Evolutionary conservation across 1,284 basidiomycete species (phyloP), one percentile per base, ranked within the genome.

Genomic region (Cryptococcus sp.): DNA sequence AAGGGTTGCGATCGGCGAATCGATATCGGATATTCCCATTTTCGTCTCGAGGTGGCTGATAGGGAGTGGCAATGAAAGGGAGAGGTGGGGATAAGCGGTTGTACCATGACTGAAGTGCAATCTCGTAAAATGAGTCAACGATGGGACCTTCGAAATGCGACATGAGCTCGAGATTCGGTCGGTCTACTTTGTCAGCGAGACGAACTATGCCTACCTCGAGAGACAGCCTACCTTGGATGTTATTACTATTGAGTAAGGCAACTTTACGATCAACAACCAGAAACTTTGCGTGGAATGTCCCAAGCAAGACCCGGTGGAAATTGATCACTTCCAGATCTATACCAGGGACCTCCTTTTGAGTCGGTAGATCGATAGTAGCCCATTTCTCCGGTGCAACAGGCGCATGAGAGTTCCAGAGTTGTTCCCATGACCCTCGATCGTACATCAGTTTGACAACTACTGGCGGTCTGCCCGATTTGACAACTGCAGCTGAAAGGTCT

Each of bases 281-380:
- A 57, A 85, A 86, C 68, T 89, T 88, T 42, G 84, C 82, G 62
- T 89, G 87, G 73, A 88, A 89, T 0, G 86, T 88, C 28, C 85
- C 86, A 45, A 85, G 73, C 18, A 83, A 58, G 1, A 84, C 83
- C 22, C 80, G 75, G 57, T 78, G 75, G 50, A 75, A 77, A 60
- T 76, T 77, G 45, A 86, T 76, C 34, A 85, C 81, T 64, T 87
- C 80, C 49, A 87, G 74, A 39, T 82, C 77, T 25, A 87, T 69
- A 50, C 84, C 80, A 1, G 80, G 81, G 34, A 87, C 80, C 48
- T 86, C 82, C 13, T 80, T 77, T 34, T 77, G 72, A 28, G 65
- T 67, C 1, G 85, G 85, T 0, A 87, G 69, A 49, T 81, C 79
- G 23, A 87, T 78, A 36, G 77, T 78, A 7, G 77, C 74, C 76